Conservation (phyloP, 495 filamentous ascomycete species). For the Xylaria nigripes region DNA sequence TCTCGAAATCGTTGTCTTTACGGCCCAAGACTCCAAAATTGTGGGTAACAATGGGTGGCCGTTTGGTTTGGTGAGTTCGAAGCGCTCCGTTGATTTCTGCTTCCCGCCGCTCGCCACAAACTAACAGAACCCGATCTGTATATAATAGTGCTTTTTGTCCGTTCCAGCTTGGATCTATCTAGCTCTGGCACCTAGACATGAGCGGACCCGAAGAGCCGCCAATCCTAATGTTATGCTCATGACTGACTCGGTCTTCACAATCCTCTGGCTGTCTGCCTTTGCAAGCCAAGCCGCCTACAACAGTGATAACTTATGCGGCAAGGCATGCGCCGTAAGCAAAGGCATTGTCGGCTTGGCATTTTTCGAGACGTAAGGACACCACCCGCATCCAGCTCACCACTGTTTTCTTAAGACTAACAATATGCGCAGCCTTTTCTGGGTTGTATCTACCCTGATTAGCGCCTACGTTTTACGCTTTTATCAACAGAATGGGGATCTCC, state of each 20-base stretch:
- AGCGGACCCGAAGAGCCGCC: constrained; percentile 68
- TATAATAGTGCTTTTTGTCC: constrained; percentile 73
- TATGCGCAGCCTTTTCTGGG: constrained; percentile 59
- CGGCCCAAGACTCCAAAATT: constrained; percentile 49
- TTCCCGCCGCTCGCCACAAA: not conserved
- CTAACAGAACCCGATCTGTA: not conserved
- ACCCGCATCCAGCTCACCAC: not conserved
- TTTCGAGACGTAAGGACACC: constrained; percentile 62
- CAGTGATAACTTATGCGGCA: constrained; percentile 39
- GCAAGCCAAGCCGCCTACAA: constrained; percentile 64
- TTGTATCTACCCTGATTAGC: constrained; percentile 62
- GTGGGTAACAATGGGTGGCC: constrained; percentile 67
- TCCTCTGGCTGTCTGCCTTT: constrained; percentile 83
- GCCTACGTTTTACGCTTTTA: constrained; percentile 72
- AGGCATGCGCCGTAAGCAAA: constrained; percentile 63
- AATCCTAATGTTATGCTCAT: constrained; percentile 74
- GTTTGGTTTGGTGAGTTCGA: constrained; percentile 62
- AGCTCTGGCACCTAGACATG: constrained; percentile 73
- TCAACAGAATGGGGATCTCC: constrained; percentile 65
- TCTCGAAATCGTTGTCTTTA: constrained; percentile 64
- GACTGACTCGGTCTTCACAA: constrained; percentile 61
- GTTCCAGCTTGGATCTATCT: constrained; percentile 79
- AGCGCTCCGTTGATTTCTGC: not conserved
- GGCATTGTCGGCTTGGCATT: constrained; percentile 71
- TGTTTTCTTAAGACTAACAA: not conserved